phyloP scores from a whole-genome alignment of 2,329 filamentous ascomycete species.

The Ilyonectria robusta region DNA sequence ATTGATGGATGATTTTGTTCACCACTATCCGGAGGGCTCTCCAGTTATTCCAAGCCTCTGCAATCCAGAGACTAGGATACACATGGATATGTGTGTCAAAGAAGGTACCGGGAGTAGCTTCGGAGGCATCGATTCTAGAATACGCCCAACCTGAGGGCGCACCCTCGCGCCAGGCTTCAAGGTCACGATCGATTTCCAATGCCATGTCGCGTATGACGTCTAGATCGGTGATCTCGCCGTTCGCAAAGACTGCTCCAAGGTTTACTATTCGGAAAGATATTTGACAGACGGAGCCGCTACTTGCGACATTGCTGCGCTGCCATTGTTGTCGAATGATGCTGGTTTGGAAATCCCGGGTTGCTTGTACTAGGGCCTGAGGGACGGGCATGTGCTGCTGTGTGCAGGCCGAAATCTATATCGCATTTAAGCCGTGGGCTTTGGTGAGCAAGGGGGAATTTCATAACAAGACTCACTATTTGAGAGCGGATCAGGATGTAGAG shows the following conservation, averaged over 20 bases:
- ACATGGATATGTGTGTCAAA: neutral
- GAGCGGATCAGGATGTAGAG: slow-evolving; percentile 44
- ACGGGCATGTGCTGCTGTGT: neutral
- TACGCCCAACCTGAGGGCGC: neutral
- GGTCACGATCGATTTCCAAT: neutral
- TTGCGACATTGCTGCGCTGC: neutral
- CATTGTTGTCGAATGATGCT: neutral
- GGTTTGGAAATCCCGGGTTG: neutral
- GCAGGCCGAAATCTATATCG: neutral
- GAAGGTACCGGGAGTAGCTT: neutral
- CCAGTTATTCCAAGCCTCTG: slow-evolving; percentile 12
- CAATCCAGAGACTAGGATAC: neutral
- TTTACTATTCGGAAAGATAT: slow-evolving; percentile 2
- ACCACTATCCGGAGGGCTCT: neutral
- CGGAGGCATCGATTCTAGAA: neutral
- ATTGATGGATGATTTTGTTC: neutral
- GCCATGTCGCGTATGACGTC: neutral
- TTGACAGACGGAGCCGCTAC: neutral
- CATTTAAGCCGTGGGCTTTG: neutral
- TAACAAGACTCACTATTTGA: slow-evolving; percentile 42
- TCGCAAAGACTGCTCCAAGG: neutral
- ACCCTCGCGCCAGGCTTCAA: neutral
- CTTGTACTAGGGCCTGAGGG: neutral
- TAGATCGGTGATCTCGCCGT: neutral
- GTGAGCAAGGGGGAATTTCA: neutral